phyloP scores from a whole-genome alignment of 148 eudicot genomes.

The Fagopyrum tataricum region DNA sequence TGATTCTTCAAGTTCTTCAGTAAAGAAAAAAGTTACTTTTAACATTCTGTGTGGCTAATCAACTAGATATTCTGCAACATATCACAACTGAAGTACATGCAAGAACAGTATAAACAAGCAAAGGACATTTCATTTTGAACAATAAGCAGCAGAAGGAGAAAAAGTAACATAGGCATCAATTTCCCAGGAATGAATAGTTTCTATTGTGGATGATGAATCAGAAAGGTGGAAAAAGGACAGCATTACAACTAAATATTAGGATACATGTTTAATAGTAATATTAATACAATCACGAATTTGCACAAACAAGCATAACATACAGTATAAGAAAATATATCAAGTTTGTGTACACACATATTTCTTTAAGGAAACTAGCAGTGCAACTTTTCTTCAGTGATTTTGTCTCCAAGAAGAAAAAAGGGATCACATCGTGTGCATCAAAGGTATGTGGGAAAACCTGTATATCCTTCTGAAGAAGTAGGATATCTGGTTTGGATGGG shows the following conservation, averaged over 20 bases:
- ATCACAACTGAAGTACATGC: neutral
- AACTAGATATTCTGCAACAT: neutral
- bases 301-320: no score
- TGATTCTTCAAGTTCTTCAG: neutral
- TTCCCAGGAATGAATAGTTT: neutral
- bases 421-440: no score
- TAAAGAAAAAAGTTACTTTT: neutral
- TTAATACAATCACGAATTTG: no score
- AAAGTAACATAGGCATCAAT: neutral
- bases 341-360: no score
- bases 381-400: no score
- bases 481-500: no score
- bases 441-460: no score
- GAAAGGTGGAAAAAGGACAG: neutral
- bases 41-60: neutral
- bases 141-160: neutral
- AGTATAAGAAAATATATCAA: no score
- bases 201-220: neutral
- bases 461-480: no score
- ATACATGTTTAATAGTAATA: neutral
- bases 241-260: neutral
- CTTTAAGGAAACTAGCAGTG: no score
- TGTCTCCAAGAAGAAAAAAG: no score
- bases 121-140: neutral
- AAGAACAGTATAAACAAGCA: neutral